Evolutionary conservation across 179 eudicot genomes (phyloP).

Genomic region (Amaranthus tricolor): DNA sequence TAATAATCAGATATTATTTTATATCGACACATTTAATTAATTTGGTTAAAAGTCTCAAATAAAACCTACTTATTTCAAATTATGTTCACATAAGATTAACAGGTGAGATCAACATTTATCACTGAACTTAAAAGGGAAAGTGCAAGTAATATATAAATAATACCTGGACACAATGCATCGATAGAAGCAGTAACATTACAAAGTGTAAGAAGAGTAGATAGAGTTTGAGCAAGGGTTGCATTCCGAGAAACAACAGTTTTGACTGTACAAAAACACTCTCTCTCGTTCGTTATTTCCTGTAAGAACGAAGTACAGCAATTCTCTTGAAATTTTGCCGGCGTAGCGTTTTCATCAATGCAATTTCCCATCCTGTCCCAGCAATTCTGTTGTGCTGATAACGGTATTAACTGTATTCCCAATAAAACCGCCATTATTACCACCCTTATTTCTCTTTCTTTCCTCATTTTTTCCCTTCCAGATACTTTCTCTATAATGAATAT

Average conservation of each 20-base stretch:
- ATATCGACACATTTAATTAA: too few species aligned
- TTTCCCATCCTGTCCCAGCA: not conserved
- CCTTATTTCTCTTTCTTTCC: not conserved
- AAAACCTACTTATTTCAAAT: too few species aligned
- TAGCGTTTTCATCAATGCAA: not conserved
- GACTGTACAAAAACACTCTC: constrained; percentile 1
- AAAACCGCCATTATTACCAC: not conserved
- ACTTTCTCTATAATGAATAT: not conserved
- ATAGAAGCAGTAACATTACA: not conserved
- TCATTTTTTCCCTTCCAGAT: not conserved
- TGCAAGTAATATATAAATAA: too few species aligned
- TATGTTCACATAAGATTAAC: too few species aligned
- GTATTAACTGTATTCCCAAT: not conserved
- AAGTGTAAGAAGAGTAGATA: not conserved
- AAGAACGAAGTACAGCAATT: not conserved
- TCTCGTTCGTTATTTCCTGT: not conserved
- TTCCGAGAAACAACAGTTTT: not conserved
- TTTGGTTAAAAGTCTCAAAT: too few species aligned
- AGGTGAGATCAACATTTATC: too few species aligned
- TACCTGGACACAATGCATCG: too few species aligned
- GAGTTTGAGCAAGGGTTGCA: not conserved
- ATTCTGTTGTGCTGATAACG: not conserved
- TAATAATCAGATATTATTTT: too few species aligned
- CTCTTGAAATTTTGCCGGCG: not conserved
- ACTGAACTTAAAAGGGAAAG: too few species aligned